These are phyloP conservation scores for Jackrogersella multiformis DNA, from an alignment of 495 filamentous ascomycete species.

Conservation along the genomic window DNA sequence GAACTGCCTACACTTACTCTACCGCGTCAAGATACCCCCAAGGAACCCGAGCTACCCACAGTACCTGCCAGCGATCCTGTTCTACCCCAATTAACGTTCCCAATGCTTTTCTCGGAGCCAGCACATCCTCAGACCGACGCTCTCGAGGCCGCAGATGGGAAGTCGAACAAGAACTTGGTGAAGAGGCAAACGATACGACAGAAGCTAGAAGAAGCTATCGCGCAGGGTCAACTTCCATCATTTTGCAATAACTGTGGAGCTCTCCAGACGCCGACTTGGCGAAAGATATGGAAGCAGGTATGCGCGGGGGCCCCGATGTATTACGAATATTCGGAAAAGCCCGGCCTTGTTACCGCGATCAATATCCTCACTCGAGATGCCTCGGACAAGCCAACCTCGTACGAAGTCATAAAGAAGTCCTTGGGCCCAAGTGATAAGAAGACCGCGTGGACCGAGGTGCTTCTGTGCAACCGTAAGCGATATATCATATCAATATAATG, in stretches of 20 bases:
- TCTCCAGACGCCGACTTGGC: conserved; percentile 95
- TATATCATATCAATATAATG: not conserved
- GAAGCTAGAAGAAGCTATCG: conserved; percentile 71
- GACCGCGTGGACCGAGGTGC: conserved; percentile 70
- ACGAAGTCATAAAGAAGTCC: conserved; percentile 81
- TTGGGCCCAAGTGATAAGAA: conserved; percentile 65
- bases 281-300: conserved; percentile 82
- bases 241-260: conserved; percentile 93
- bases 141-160: conserved; percentile 34
- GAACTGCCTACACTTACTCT: conserved; percentile 27
- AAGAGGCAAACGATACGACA: conserved; percentile 71
- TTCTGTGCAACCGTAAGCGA: conserved; percentile 87
- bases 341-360: conserved; percentile 69
- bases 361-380: conserved; percentile 70
- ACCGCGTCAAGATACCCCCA: conserved; percentile 13
- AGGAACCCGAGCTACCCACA: conserved; percentile 49
- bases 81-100: conserved; percentile 56
- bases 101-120: conserved; percentile 56
- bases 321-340: conserved; percentile 72
- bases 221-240: conserved; percentile 77
- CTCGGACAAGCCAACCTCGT: conserved; percentile 65
- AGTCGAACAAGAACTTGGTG: conserved; percentile 59
- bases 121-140: conserved; percentile 49
- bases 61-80: conserved; percentile 67
- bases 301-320: conserved; percentile 67